A percentile compares a stretch with the other conserved stretches of the same genome.
phyloP scores from a whole-genome alignment of 345 rosid species.

The Trapa incisa region DNA sequence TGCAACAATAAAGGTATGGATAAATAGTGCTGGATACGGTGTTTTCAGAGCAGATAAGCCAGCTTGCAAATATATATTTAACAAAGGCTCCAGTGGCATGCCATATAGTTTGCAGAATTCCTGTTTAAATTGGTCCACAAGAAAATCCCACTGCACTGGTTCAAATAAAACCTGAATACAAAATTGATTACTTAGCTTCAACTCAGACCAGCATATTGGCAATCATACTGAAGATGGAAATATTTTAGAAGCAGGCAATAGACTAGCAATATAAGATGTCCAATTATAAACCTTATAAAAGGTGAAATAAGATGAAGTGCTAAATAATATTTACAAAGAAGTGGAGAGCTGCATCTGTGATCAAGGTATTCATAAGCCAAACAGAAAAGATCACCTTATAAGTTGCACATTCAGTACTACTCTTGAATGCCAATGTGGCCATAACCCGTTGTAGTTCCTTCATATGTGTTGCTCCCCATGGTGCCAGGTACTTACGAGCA shows the following conservation, averaged over 20 bases:
- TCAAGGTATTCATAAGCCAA: background rate
- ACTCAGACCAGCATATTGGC: background rate
- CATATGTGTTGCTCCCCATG: slow-evolving; percentile 83
- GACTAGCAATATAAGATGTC: too few relatives aligned
- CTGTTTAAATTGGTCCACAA: slow-evolving; percentile 78
- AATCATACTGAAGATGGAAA: background rate
- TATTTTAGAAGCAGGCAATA: background rate
- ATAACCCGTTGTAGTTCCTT: slow-evolving; percentile 70
- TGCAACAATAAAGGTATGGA: background rate
- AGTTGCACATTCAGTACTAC: slow-evolving; percentile 57
- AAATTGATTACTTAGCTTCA: background rate
- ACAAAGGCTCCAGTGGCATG: slow-evolving; percentile 89
- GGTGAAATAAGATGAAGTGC: background rate
- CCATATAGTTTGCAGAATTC: slow-evolving; percentile 93
- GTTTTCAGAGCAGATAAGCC: slow-evolving; percentile 94
- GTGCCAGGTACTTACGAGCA: slow-evolving; percentile 73
- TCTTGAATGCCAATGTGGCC: slow-evolving; percentile 80
- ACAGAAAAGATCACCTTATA: slow-evolving; percentile 48
- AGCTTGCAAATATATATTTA: slow-evolving; percentile 87
- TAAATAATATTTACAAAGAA: background rate
- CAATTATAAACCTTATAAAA: background rate
- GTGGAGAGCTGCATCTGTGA: background rate
- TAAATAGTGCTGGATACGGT: slow-evolving; percentile 46
- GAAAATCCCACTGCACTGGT: slow-evolving; percentile 80
- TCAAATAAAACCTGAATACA: slow-evolving; percentile 69